Conservation (phyloP, 2,329 filamentous ascomycete species). For the Teratosphaeria gauchensis region DNA sequence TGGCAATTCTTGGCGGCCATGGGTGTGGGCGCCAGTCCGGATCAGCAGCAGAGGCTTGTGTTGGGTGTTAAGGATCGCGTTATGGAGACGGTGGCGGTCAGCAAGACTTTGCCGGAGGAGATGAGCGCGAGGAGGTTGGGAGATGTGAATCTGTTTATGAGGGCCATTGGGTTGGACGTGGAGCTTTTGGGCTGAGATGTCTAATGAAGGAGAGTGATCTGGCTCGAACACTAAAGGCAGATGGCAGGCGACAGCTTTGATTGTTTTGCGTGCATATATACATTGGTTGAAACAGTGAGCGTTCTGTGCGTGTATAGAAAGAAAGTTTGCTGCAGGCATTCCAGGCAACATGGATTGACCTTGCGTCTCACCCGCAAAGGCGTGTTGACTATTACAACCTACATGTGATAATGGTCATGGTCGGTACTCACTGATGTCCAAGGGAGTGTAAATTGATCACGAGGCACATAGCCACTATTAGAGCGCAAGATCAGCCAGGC, state of each 20-base stretch:
- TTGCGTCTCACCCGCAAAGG: not conserved
- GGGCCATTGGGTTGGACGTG: slow-evolving; percentile 95
- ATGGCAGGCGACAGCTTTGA: not conserved
- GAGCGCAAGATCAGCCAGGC: too few species aligned
- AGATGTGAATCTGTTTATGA: slow-evolving; percentile 97
- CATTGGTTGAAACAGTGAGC: not conserved
- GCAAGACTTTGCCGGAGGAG: slow-evolving; percentile 79
- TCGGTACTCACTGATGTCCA: too few species aligned
- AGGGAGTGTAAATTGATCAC: too few species aligned
- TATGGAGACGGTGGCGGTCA: slow-evolving; percentile 83
- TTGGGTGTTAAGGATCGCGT: slow-evolving; percentile 96
- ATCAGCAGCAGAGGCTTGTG: slow-evolving; percentile 90
- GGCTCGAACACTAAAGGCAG: not conserved
- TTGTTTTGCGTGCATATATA: not conserved
- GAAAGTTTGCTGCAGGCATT: not conserved
- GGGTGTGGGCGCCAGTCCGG: slow-evolving; percentile 83
- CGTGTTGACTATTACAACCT: too few species aligned
- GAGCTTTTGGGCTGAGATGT: slow-evolving; percentile 53
- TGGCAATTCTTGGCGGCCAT: slow-evolving; percentile 97
- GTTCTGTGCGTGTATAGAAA: not conserved
- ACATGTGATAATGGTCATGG: too few species aligned
- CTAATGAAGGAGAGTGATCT: not conserved
- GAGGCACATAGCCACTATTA: too few species aligned
- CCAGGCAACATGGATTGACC: not conserved
- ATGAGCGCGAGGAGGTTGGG: slow-evolving; percentile 75